Base-by-base conservation (phyloP, 2,329 filamentous ascomycete genomes). In the Fusarium lyarnte region DNA sequence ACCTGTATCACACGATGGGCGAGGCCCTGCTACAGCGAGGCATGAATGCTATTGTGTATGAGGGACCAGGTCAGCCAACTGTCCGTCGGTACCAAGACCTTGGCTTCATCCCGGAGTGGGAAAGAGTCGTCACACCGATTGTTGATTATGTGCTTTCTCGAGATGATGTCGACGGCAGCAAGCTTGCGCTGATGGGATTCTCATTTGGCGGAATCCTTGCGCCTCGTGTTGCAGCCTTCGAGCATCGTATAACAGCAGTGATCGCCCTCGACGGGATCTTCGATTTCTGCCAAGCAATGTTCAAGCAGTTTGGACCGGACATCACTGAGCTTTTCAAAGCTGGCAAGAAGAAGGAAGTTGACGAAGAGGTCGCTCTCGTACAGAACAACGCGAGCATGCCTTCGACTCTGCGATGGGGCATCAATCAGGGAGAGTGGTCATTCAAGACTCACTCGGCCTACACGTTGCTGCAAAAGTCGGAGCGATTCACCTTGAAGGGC, bases 21-120 rank as follows among this genome's bases (percentile, higher is more conserved):
- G 72, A 75, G 17, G 69, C 80, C 0, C 81, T 79, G 2, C 64
- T 85, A 4, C 78, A 79, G 25, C 80, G 84, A 2, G 85, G 85
- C 5, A 84, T 78, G 72, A 85, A 86, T 58, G 78, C 80, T 35
- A 78, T 86, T 14, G 82, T 82, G 0, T 87, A 84, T 67, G 85
- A 87, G 49, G 85, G 85, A 0, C 85, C 85, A 0, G 85, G 85
- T 0, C 85, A 87, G 68, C 79, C 80, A 6, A 81, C 77, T 1
- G 81, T 84, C 4, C 80, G 82, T 14, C 81, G 85, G 2, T 63
- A 81, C 1, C 82, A 87, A 41, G 72, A 78, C 6, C 49, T 85
- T 2, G 83, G 82, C 6, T 86, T 86, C 70, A 84, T 84, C 23
- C 79, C 78, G 0, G 78, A 85, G 25, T 86, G 84, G 84, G 82